Evolutionary conservation across 202 grass and related monocot genomes (phyloP).

Genomic region (Setaria viridis): DNA sequence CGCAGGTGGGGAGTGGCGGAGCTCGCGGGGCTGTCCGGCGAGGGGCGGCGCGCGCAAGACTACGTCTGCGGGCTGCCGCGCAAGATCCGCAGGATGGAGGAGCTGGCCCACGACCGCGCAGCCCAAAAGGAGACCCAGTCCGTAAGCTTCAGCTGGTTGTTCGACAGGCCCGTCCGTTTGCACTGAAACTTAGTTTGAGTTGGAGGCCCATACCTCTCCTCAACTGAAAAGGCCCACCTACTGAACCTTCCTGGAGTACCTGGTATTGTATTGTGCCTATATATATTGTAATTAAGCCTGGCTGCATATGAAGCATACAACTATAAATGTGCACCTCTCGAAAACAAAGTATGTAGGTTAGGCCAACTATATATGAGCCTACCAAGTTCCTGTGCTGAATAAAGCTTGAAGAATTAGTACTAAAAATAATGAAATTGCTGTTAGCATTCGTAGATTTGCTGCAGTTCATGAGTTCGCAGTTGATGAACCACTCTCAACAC

Average conservation of each 20-base stretch:
- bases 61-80: conserved; percentile 61
- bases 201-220: not conserved
- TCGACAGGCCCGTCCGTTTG: conserved; percentile 50
- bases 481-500: conserved; percentile 16
- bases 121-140: conserved; percentile 19
- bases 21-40: conserved; percentile 48
- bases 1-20: conserved; percentile 60
- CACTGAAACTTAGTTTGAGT: not conserved
- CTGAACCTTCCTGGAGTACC: not conserved
- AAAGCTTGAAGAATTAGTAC: not conserved
- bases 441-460: not conserved
- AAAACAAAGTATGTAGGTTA: not conserved
- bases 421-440: not conserved
- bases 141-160: conserved; percentile 65
- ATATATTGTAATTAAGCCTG: not conserved
- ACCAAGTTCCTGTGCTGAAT: not conserved
- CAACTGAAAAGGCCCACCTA: not conserved
- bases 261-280: not conserved
- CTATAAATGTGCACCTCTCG: not conserved
- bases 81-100: conserved; percentile 68
- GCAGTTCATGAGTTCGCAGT: not conserved
- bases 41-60: conserved; percentile 61
- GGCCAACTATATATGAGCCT: not conserved
- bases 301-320: not conserved
- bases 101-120: conserved; percentile 42